Evolutionary conservation across 306 rosid genomes (phyloP).

Genomic region (Coriaria nepalensis): DNA sequence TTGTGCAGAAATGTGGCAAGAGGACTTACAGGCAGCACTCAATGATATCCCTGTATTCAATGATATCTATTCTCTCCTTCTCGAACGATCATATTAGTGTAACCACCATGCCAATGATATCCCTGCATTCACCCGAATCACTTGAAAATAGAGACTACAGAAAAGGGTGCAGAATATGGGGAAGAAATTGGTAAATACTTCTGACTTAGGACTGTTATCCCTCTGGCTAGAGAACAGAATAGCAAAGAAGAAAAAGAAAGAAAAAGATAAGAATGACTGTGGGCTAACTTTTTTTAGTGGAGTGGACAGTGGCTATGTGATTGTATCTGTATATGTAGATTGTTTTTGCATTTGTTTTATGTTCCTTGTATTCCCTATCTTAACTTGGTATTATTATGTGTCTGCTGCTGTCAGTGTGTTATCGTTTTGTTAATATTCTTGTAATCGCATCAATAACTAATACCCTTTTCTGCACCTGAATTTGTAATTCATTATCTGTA

Average conservation of each 20-base stretch:
- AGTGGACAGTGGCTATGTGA: no score
- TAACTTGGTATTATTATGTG: no score
- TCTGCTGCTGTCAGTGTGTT: no score
- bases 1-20: constrained; percentile 60
- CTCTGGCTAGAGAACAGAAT: constrained; percentile 39
- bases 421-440: no score
- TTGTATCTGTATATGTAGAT: no score
- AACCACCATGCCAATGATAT: constrained; percentile 45
- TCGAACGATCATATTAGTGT: constrained; percentile 48
- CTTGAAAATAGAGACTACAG: constrained; percentile 11
- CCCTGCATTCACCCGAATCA: constrained; percentile 23
- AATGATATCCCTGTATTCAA: constrained; percentile 38
- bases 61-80: constrained; percentile 12
- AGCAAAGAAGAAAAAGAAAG: constrained; percentile 20
- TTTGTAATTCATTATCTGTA: no score
- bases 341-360: no score
- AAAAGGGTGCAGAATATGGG: constrained; percentile 18
- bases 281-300: constrained; percentile 48
- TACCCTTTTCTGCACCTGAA: no score
- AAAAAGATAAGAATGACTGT: constrained; percentile 43
- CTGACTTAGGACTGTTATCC: constrained; percentile 75
- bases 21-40: constrained; percentile 95
- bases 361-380: no score
- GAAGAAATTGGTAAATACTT: constrained; percentile 49
- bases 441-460: no score